Percentiles rank a stretch among this genome's conserved stretches.
These are phyloP conservation scores for Penicillium hordei DNA, from an alignment of 2,329 filamentous ascomycete genomes.

Conservation along the genomic window DNA sequence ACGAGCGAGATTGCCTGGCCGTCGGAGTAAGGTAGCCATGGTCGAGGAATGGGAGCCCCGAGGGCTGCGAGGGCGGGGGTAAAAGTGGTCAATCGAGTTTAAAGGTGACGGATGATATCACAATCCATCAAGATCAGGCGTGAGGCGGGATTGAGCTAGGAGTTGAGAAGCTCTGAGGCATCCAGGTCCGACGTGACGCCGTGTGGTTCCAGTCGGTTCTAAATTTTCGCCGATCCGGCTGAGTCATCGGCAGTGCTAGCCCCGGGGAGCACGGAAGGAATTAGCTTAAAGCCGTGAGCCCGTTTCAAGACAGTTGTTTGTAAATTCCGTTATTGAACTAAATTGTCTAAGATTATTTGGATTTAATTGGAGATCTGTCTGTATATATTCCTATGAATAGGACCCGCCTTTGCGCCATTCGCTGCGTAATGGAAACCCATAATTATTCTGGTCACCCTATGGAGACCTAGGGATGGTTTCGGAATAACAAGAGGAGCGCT, in stretches of 20 bases:
- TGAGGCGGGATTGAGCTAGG: constrained; percentile 14
- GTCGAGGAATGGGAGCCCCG: constrained; percentile 41
- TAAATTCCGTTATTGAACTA: not conserved
- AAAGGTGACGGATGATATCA: constrained; percentile 21
- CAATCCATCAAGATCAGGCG: constrained; percentile 31
- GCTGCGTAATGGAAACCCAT: constrained; percentile 5
- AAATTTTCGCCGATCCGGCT: constrained; percentile 37
- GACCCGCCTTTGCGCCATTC: constrained; percentile 5
- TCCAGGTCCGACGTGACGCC: constrained; percentile 17
- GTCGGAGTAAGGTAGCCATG: constrained; percentile 68
- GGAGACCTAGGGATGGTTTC: not conserved
- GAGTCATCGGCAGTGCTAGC: constrained; percentile 33
- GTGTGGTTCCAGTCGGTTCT: constrained; percentile 25
- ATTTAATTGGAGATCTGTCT: constrained; percentile 4
- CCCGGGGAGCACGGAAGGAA: not conserved
- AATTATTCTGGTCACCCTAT: not conserved
- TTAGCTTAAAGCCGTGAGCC: constrained; percentile 8
- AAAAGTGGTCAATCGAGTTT: constrained; percentile 25
- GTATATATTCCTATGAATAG: not conserved
- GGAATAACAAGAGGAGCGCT: constrained; percentile 5
- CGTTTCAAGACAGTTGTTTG: not conserved
- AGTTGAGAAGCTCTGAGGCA: constrained; percentile 28
- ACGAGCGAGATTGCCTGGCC: constrained; percentile 65
- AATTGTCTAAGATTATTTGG: not conserved
- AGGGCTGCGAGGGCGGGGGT: constrained; percentile 30